Base-by-base conservation (phyloP, 768 basidiomycete genomes). In the Lactarius evosmus region DNA sequence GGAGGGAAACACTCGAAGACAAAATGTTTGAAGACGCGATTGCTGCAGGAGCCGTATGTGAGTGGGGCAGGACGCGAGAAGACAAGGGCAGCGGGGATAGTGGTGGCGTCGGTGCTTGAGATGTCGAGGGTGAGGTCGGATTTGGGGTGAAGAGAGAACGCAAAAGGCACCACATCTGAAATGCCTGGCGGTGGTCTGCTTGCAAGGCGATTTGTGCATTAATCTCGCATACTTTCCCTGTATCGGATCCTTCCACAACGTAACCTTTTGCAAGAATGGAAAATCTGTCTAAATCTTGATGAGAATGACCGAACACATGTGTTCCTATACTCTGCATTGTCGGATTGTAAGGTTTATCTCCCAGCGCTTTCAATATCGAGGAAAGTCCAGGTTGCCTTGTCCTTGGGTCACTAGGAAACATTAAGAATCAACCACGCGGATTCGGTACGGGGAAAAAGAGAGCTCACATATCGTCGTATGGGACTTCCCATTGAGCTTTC, bases 401-500 rank as follows among this genome's bases (percentile, higher is more conserved):
- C 70, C 75, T 74, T 38, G 75, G 73, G 5, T 78, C 75, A 5
- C 80, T 80, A 58, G 72, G 72, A 59, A 81, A 49, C 17, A 27
- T 27, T 33, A 51, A 57, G 29, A 6, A 27, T 36, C 30, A 29
- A 25, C 5, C 14, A 38, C 16, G 9, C 12, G 12, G 32, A 17
- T 34, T 25, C 29, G 22, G 33, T 17, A 44, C 12, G 58, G 1
- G 29, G 16, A n/a, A 53, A 25, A 33, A 51, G 7, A 22, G 33
- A 12, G 17, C n/a, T 14, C 17, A 75, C 91, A 87, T 69, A 69
- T 94, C 92, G 66, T 94, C 92, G 63, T 89, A 93, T 2, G 92
- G 92, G 2, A 87, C 72, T 69, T 92, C 89, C 79, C 83, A 86
- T 41, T 71, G 72, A 6, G 70, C 66, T 46, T 75, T 76, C n/a